Conservation (phyloP, 371 early-diverging fungal species). For the Apophysomyces variabilis region DNA sequence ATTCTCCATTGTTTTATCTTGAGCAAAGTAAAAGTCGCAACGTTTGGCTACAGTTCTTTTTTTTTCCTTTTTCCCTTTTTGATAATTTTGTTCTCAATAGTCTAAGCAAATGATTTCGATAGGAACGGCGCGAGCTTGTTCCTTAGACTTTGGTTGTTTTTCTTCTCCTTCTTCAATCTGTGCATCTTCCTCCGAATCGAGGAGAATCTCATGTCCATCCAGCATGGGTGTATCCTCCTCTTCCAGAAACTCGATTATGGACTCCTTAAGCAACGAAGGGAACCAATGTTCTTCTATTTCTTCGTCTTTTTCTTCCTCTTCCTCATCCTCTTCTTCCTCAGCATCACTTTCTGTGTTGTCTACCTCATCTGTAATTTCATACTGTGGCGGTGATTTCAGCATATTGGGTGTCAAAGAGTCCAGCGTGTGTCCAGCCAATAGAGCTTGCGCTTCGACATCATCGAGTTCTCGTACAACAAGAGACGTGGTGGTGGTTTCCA, state of each 20-base stretch:
- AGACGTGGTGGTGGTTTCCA: not conserved
- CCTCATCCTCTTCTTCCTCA: conserved; percentile 14
- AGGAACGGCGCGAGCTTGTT: conserved; percentile 1
- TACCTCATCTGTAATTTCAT: conserved; percentile 20
- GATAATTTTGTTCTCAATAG: not conserved
- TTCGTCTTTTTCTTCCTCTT: conserved; percentile 19
- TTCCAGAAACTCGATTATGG: conserved; percentile 21
- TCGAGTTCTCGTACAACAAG: conserved; percentile 14
- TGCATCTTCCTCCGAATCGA: conserved; percentile 35
- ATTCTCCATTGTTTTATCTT: too few relatives aligned
- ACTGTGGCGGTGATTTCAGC: conserved; percentile 19
- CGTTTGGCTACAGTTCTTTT: too few relatives aligned
- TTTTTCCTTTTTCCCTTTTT: too few relatives aligned
- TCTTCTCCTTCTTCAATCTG: conserved; percentile 42
- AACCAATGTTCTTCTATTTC: conserved; percentile 26
- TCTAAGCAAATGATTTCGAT: conserved; percentile 5
- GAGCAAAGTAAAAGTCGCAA: too few relatives aligned
- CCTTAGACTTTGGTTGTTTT: conserved; percentile 2
- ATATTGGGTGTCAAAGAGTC: conserved; percentile 14
- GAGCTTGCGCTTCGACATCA: conserved; percentile 11
- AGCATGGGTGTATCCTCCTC: conserved; percentile 18
- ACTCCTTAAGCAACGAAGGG: conserved; percentile 23
- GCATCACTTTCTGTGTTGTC: conserved; percentile 14
- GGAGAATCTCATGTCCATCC: conserved; percentile 20
- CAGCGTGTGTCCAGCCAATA: conserved; percentile 4